Base-by-base conservation (phyloP, 1,139 yeast species). In the Suhomyces taliae region DNA sequence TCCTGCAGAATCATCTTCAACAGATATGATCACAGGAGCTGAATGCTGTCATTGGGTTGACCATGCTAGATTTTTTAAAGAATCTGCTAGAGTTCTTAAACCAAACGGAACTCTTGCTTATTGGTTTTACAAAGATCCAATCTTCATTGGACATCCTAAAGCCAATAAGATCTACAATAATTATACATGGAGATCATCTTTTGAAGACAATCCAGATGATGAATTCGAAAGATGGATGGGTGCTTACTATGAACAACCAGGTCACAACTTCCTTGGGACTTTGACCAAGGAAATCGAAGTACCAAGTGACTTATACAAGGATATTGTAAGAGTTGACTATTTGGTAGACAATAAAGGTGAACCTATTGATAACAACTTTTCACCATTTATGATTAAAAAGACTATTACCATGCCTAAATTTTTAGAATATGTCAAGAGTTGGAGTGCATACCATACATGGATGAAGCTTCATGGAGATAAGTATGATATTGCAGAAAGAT, bases 21-120 rank as follows among this genome's bases (percentile, higher is more conserved):
- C 65, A 34, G 76, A 70, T 50, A 60, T 74, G 49, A 66, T 74
- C 31, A 71, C 76, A 4, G 77, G 74, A 5, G 79, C 79, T 6
- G 76, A 74, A 51, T 74, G 78, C 50, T 64, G 74, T 36, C 79
- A 74, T 50, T 74, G 79, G 79, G 69, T 72, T 35, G 74, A 73
- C 50, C 70, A 65, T 51, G 61, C 61, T 11, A 42, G 50, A 6
- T 71, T 73, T 46, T 74, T 73, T 53, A 47, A 53, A 14, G 61
- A 60, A 24, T 56, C 64, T 31, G 64, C 66, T 12, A 47, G 63
- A 32, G 62, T 72, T 34, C 59, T 74, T 44, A 65, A 61, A 26
- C 63, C 67, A 0, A 68, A 68, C 6, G 79, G 78, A 0, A 62
- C 66, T 0, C 63, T 74, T 49, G 77, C 77, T 1, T 74, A 72